phyloP scores from a whole-genome alignment of 2,329 filamentous ascomycete species.

The Cladosporium phlei region DNA sequence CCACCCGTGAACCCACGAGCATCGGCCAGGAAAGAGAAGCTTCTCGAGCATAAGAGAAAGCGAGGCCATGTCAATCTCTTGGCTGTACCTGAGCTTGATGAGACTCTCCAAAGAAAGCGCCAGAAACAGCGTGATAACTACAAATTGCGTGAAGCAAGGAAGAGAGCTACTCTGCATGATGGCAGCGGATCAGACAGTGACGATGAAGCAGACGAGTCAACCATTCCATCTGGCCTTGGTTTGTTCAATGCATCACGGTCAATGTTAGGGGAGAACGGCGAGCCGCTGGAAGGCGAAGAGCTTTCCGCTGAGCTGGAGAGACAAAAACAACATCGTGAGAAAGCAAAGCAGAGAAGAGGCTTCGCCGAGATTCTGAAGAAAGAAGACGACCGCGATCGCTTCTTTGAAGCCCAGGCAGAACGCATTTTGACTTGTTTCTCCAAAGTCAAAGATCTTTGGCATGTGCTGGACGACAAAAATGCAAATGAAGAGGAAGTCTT shows the following conservation, averaged over 20 bases:
- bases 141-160: constrained; percentile 1
- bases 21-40: constrained; percentile 11
- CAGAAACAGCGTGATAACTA: constrained; percentile 4
- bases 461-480: constrained; percentile 38
- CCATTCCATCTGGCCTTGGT: neutral
- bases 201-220: neutral
- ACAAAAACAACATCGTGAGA: neutral
- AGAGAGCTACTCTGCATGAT: neutral
- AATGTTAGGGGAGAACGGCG: neutral
- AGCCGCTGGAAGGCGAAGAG: neutral
- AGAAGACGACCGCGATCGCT: constrained; percentile 15
- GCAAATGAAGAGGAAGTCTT: constrained; percentile 48
- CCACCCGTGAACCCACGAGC: constrained; percentile 8
- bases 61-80: constrained; percentile 2
- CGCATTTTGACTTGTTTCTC: constrained; percentile 30
- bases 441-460: constrained; percentile 37
- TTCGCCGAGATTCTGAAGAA: constrained; percentile 12
- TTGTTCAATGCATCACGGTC: neutral
- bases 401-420: constrained; percentile 19
- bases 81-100: constrained; percentile 8
- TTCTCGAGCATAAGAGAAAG: constrained; percentile 6
- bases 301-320: neutral
- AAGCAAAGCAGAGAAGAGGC: neutral
- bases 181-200: neutral
- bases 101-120: constrained; percentile 5